phyloP scores from a whole-genome alignment of 2,329 filamentous ascomycete genomes.

The Cordyceps militaris region DNA sequence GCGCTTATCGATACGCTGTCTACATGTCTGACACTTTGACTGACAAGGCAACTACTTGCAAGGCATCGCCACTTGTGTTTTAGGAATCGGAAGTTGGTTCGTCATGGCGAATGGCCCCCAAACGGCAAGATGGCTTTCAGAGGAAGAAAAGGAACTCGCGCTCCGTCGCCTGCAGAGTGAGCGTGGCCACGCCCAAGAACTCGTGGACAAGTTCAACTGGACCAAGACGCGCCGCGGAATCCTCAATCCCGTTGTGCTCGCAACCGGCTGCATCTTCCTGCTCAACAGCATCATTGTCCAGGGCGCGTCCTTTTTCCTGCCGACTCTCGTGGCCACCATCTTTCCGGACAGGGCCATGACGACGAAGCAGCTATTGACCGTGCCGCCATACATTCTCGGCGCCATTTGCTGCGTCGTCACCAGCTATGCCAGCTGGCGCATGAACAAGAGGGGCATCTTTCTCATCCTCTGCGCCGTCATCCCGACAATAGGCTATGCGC shows the following conservation, averaged over 20 bases:
- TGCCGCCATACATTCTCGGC: conserved; percentile 62
- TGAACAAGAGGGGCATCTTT: conserved; percentile 52
- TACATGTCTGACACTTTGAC: background rate
- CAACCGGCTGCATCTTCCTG: conserved; percentile 52
- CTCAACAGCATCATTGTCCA: conserved; percentile 66
- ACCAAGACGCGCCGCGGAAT: conserved; percentile 55
- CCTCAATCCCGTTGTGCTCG: conserved; percentile 48
- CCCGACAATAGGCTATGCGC: conserved; percentile 59
- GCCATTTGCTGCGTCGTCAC: conserved; percentile 55
- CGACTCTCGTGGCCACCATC: conserved; percentile 63
- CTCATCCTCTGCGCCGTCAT: conserved; percentile 51
- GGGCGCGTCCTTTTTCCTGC: conserved; percentile 63
- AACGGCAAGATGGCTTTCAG: conserved; percentile 56
- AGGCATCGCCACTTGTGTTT: conserved; percentile 46
- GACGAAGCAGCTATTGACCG: conserved; percentile 60
- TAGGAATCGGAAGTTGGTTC: conserved; percentile 52
- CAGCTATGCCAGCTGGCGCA: conserved; percentile 51
- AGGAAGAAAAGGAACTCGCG: conserved; percentile 57
- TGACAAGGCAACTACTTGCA: background rate
- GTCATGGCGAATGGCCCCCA: conserved; percentile 61
- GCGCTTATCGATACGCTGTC: background rate
- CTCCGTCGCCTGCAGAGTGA: conserved; percentile 53
- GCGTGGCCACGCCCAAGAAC: conserved; percentile 49
- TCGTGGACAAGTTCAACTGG: conserved; percentile 52
- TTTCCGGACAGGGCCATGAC: conserved; percentile 52